These are phyloP conservation scores for Suillus luteus DNA, from an alignment of 768 basidiomycete species.

Conservation along the genomic window DNA sequence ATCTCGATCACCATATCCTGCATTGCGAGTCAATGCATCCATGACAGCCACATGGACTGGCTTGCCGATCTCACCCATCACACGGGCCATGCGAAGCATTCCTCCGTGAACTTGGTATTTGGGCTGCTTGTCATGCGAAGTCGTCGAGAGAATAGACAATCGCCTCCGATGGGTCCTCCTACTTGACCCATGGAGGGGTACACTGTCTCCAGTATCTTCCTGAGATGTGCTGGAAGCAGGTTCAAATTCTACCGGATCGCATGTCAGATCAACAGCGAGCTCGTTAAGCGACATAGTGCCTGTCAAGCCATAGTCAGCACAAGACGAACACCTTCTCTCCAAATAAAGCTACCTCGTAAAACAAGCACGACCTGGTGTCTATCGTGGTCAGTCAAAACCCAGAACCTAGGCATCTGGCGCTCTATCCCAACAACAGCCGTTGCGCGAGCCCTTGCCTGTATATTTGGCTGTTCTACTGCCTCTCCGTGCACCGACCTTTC, in stretches of 20 bases:
- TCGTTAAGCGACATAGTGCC: constrained; percentile 89
- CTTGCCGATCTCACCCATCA: constrained; percentile 75
- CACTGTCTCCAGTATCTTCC: constrained; percentile 38
- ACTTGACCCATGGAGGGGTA: constrained; percentile 36
- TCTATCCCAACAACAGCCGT: constrained; percentile 68
- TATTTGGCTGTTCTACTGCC: constrained; percentile 19
- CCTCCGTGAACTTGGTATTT: constrained; percentile 76
- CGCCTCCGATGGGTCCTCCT: constrained; percentile 26
- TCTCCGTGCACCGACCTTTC: constrained; percentile 52
- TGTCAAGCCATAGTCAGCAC: constrained; percentile 21
- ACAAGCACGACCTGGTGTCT: constrained; percentile 77
- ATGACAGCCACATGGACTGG: constrained; percentile 77
- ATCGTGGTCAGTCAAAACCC: constrained; percentile 82
- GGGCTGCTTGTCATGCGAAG: constrained; percentile 23
- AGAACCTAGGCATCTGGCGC: constrained; percentile 78
- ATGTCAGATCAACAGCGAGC: constrained; percentile 83
- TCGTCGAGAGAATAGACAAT: constrained; percentile 23
- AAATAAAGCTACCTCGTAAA: constrained; percentile 50
- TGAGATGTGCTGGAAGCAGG: constrained; percentile 44
- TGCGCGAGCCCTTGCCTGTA: constrained; percentile 46
- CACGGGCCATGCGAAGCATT: constrained; percentile 76
- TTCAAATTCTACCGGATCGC: constrained; percentile 69
- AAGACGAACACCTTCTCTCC: not conserved
- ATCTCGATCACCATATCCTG: constrained; percentile 58
- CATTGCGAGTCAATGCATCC: constrained; percentile 67